Base-by-base conservation (phyloP, 2,329 filamentous ascomycete genomes). In the Phialophora expanda region DNA sequence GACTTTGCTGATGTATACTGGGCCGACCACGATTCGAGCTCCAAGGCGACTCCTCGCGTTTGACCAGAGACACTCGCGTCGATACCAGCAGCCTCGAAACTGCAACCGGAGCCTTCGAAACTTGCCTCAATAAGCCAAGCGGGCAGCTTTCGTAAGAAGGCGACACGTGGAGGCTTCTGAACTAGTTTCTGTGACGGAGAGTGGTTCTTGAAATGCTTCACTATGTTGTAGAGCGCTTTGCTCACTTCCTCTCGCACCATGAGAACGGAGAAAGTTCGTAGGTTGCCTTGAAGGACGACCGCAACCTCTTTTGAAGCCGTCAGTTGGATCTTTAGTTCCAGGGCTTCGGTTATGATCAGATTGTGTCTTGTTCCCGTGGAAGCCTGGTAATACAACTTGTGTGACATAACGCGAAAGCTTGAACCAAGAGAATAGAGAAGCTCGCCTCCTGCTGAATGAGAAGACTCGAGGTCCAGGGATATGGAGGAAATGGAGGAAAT, bases 401-500 rank as follows among this genome's bases (percentile, higher is more conserved):
- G 93, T 0, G 92, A 91, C 68, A 94, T 89, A 65, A 98, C 82
- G 54, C 95, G 86, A 75, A 96, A 88, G 3, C 91, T 90, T 0
- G 93, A 92, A 14, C 88, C 88, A 0, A 99, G 81, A 4, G 91
- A 92, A 77, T 99, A 99, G 75, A 97, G 91, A 3, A 93, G 81
- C 38, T 96, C 90, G 64, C 91, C 91, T 41, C 92, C 87, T 0
- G 90, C 84, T 2, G 92, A 95, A 78, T 99, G 95, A n/a, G 93
- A 97, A 0, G 95, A 97, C 75, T 99, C 95, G 56, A 96, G 85
- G 73, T 99, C 95, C 24, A 98, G 81, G 0, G 94, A 96, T 44
- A 98, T 87, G 0, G 94, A 97, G 0, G 96, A 98, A 11, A 97
- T 92, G 1, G 93, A 95, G 1, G 92, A 97, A 56, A 99, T 97